Base-by-base conservation (phyloP, 805 yeast species). In the Metschnikowia anglica region DNA sequence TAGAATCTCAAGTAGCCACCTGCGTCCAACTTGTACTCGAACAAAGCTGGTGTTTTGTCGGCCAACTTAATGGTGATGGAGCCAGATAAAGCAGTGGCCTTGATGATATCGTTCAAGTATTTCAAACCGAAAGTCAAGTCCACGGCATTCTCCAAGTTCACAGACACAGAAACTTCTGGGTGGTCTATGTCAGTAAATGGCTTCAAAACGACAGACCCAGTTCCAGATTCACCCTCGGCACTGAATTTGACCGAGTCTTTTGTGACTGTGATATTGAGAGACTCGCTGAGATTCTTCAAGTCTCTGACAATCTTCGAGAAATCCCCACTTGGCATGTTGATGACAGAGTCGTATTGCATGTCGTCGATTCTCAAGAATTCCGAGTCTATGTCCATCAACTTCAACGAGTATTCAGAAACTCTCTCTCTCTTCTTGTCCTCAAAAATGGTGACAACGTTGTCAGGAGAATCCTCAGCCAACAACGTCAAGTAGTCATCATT, bases 381-480 rank as follows among this genome's bases (percentile, higher is more conserved):
- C 40, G 95, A 87, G 64, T 93, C 98, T 54, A 93, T 88, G 61
- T 91, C 96, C 96, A 93, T 89, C 62, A 93, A 78, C 65, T 89
- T 89, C 62, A 93, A 77, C 37, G 85, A 78, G 68, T 86, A 93
- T 73, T 91, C 98, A 49, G 95, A 84, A 49, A 91, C 85, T 62
- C 96, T 80, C 60, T 90, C 98, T 67, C 81, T 88, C 67, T 79
- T 80, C 56, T 86, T 80, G 66, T 91, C 98, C 72, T 93, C 99
- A 60, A 93, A 93, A 36, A 87, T 80, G 52, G 95, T 69, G 53
- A 83, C 65, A 34, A 93, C 82, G 46, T 77, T 74, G 63, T 88
- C 95, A 49, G 96, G 93, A 38, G 80, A 69, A 59, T 88, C 95
- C 59, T 89, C 96, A 35, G 97, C 97, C 61, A 88, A 80, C 47